Conservation (phyloP, 495 filamentous ascomycete species). For the Aeminium ludgeri region DNA sequence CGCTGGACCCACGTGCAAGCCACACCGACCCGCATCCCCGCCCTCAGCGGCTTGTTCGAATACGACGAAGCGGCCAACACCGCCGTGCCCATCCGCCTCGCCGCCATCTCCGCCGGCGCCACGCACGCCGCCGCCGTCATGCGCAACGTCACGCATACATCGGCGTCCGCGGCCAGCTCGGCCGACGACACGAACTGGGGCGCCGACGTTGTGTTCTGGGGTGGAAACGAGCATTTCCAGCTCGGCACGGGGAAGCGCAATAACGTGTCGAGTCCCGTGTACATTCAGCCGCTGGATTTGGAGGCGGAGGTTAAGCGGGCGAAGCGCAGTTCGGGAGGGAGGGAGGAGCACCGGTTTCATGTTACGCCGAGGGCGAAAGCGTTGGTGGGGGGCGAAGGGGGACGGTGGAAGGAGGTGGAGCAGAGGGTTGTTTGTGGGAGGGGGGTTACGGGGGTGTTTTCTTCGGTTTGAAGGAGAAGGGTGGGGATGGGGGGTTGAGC, state of each 20-base stretch:
- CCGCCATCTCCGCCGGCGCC: slow-evolving; percentile 51
- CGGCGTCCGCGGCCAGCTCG: slow-evolving; percentile 30
- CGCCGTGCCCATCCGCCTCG: slow-evolving; percentile 60
- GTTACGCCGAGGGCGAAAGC: slow-evolving; percentile 63
- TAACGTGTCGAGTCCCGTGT: slow-evolving; percentile 53
- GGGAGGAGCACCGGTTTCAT: slow-evolving; percentile 61
- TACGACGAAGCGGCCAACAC: slow-evolving; percentile 56
- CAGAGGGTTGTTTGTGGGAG: slow-evolving; percentile 82
- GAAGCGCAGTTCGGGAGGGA: slow-evolving; percentile 22
- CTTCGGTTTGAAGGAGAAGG: no score
- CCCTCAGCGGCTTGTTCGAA: slow-evolving; percentile 65
- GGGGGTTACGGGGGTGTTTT: slow-evolving; percentile 69
- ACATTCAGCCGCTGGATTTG: slow-evolving; percentile 59
- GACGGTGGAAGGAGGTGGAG: slow-evolving; percentile 54
- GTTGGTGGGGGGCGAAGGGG: slow-evolving; percentile 40
- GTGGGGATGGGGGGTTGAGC: no score
- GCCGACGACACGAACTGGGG: slow-evolving; percentile 63
- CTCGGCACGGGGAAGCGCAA: slow-evolving; percentile 79
- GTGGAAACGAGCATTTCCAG: slow-evolving; percentile 84
- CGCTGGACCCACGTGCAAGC: slow-evolving; percentile 81
- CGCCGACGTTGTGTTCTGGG: slow-evolving; percentile 79
- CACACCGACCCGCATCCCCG: slow-evolving; percentile 63
- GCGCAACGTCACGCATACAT: slow-evolving; percentile 54
- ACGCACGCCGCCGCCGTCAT: slow-evolving; percentile 68
- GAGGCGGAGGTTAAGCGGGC: slow-evolving; percentile 32